phyloP scores from a whole-genome alignment of 2,329 filamentous ascomycete species.

The Phyllosticta citribraziliensis region DNA sequence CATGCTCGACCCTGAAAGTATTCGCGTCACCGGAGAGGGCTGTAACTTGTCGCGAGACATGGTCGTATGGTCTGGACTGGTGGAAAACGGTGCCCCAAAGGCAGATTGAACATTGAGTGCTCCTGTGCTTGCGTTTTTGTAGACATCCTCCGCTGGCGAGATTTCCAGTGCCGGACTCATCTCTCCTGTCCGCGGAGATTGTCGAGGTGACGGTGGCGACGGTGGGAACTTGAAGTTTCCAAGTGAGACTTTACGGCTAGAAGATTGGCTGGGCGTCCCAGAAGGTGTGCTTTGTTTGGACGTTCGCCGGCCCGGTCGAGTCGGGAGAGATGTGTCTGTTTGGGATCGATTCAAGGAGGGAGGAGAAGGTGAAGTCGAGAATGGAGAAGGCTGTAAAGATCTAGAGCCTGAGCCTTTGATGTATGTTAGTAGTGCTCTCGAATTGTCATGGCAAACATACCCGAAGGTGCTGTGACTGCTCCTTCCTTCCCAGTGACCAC shows the following conservation, averaged over 20 bases:
- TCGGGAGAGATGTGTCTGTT: slow-evolving; percentile 23
- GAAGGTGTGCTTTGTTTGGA: slow-evolving; percentile 1
- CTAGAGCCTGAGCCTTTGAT: not conserved
- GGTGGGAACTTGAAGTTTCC: slow-evolving; percentile 49
- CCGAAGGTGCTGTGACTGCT: not conserved
- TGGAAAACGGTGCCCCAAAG: not conserved
- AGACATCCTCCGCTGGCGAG: slow-evolving; percentile 2
- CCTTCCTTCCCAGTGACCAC: slow-evolving; percentile 43
- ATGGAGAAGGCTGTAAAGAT: slow-evolving; percentile 31
- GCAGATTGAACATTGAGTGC: not conserved
- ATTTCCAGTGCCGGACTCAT: slow-evolving; percentile 8
- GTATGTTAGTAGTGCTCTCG: slow-evolving; percentile 9
- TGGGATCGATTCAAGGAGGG: slow-evolving; percentile 15
- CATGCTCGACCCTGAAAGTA: slow-evolving; percentile 69
- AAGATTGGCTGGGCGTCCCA: slow-evolving; percentile 27
- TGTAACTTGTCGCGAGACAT: slow-evolving; percentile 44
- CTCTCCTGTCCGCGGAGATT: slow-evolving; percentile 9
- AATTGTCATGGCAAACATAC: not conserved
- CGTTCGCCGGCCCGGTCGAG: slow-evolving; percentile 14
- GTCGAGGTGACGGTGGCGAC: slow-evolving; percentile 15
- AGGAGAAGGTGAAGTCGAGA: slow-evolving; percentile 30
- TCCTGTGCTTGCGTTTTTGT: not conserved
- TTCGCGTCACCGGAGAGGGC: slow-evolving; percentile 49
- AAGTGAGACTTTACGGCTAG: slow-evolving; percentile 30
- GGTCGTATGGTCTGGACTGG: slow-evolving; percentile 1